phyloP scores from a whole-genome alignment of 495 filamentous ascomycete species.

The Monascus purpureus region DNA sequence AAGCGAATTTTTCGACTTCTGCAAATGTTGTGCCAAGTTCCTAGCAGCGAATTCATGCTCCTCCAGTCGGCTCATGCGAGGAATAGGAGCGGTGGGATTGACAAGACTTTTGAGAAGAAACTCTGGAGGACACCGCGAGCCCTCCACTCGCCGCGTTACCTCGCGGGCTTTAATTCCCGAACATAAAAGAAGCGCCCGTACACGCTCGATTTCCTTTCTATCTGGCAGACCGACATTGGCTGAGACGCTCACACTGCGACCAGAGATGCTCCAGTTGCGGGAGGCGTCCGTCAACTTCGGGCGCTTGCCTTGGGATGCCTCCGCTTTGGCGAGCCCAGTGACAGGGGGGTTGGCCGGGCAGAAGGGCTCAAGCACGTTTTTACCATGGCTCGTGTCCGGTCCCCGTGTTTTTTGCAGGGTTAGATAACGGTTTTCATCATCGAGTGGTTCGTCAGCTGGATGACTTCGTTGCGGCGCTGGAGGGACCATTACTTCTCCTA shows the following conservation, averaged over 20 bases:
- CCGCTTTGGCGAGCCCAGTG: constrained; percentile 32
- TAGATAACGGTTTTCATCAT: constrained; percentile 2
- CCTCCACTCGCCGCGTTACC: constrained; percentile 51
- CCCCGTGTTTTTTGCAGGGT: constrained; percentile 13
- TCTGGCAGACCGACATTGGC: constrained; percentile 20
- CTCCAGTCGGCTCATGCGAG: constrained; percentile 41
- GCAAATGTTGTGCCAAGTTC: constrained; percentile 42
- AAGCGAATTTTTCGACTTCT: constrained; percentile 37
- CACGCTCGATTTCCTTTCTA: constrained; percentile 59
- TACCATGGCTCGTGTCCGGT: constrained; percentile 15
- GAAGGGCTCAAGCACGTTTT: constrained; percentile 18
- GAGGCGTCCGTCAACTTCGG: constrained; percentile 13
- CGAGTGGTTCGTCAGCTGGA: background rate
- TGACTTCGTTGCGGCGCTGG: constrained; percentile 6
- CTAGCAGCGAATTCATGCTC: constrained; percentile 58
- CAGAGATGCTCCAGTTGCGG: constrained; percentile 55
- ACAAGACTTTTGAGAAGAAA: constrained; percentile 23
- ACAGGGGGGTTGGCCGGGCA: constrained; percentile 26
- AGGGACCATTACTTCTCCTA: constrained; percentile 5
- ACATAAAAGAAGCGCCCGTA: constrained; percentile 59
- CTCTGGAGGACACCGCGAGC: constrained; percentile 22
- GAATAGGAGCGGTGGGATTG: constrained; percentile 16
- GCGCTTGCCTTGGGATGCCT: constrained; percentile 13
- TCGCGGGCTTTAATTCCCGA: constrained; percentile 77
- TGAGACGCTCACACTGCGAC: constrained; percentile 31